These are phyloP conservation scores for Beauveria australis DNA, from an alignment of 2,329 filamentous ascomycete species.

Conservation along the genomic window DNA sequence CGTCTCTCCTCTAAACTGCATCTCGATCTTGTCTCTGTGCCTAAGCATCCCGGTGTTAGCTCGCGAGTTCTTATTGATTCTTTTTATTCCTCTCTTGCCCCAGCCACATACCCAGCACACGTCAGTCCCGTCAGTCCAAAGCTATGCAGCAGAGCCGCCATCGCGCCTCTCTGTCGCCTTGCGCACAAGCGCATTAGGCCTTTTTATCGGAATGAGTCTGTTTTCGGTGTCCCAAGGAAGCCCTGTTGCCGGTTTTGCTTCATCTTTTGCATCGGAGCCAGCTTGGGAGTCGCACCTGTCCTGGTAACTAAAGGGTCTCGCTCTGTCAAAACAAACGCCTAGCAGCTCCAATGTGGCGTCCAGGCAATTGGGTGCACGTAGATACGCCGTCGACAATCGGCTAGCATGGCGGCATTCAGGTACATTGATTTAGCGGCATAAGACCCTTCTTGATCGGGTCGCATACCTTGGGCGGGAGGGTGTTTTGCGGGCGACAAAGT, in stretches of 20 bases:
- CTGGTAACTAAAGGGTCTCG: background rate
- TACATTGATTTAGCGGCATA: background rate
- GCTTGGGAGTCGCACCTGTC: background rate
- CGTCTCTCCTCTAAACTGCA: background rate
- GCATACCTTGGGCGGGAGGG: background rate
- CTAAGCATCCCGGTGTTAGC: background rate
- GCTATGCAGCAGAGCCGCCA: background rate
- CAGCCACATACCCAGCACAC: background rate
- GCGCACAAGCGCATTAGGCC: background rate
- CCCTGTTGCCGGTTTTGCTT: background rate
- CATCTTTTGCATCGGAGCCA: background rate
- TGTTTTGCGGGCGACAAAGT: background rate
- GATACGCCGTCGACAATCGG: background rate
- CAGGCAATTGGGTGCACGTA: conserved; percentile 2
- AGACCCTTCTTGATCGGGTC: background rate
- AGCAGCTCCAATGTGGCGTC: background rate
- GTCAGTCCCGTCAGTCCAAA: background rate
- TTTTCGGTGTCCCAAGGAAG: background rate
- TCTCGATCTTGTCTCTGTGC: background rate
- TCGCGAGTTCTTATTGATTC: background rate
- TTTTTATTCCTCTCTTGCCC: background rate
- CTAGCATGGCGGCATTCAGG: background rate
- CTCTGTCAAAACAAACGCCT: background rate
- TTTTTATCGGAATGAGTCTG: background rate
- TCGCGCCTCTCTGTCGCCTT: background rate